phyloP scores from a whole-genome alignment of 257 asterid species.

The Salvia miltiorrhiza region DNA sequence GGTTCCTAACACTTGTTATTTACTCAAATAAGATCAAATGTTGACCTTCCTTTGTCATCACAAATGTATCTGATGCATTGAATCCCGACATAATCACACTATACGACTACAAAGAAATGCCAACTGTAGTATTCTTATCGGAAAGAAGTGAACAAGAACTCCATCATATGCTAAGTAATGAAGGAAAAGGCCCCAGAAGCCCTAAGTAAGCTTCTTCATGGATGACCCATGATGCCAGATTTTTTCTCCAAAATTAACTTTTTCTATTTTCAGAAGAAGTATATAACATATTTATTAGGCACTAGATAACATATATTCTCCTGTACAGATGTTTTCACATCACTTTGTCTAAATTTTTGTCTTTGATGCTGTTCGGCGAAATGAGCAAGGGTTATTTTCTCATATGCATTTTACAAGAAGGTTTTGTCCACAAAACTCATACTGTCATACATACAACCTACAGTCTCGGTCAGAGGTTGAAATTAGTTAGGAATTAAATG shows the following conservation, averaged over 20 bases:
- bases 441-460: too few relatives aligned
- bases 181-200: background rate
- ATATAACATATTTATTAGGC: background rate
- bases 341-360: background rate
- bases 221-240: background rate
- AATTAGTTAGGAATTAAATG: background rate
- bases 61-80: background rate
- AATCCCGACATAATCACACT: background rate
- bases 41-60: background rate
- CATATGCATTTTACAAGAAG: background rate
- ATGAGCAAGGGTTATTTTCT: background rate
- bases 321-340: background rate
- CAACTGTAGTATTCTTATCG: background rate
- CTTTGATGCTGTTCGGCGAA: background rate
- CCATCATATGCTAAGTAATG: background rate
- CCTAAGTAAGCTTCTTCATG: background rate
- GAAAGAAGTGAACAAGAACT: background rate
- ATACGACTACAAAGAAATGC: background rate
- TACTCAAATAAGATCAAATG: background rate
- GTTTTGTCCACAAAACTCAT: too few relatives aligned
- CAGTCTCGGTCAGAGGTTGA: too few relatives aligned
- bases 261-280: background rate
- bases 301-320: background rate
- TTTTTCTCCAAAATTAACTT: slow-evolving; percentile 4
- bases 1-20: background rate